Percentiles rank a stretch among this genome's conserved stretches.
These are phyloP conservation scores for Pistacia atlantica DNA, from an alignment of 345 rosid genomes.

Conservation along the genomic window DNA sequence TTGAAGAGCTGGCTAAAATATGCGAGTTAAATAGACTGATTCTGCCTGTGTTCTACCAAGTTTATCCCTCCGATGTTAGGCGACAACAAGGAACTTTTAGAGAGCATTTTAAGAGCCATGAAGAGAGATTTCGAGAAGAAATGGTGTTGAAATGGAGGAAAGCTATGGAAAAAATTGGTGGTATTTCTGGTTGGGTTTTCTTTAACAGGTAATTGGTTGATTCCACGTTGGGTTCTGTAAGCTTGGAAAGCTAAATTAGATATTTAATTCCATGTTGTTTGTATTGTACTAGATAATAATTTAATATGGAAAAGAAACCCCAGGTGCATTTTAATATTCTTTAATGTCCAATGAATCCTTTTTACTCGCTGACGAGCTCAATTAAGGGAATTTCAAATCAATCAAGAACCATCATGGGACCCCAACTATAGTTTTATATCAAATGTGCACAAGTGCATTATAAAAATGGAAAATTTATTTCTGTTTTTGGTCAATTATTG, in stretches of 20 bases:
- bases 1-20: constrained; percentile 40
- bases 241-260: neutral
- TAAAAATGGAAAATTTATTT: too few relatives aligned
- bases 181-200: constrained; percentile 31
- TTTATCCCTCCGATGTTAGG: constrained; percentile 37
- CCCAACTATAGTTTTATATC: too few relatives aligned
- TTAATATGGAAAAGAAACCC: neutral
- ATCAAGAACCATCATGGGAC: too few relatives aligned
- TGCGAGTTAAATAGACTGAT: constrained; percentile 16
- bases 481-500: too few relatives aligned
- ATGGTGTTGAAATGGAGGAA: constrained; percentile 36
- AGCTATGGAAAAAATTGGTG: constrained; percentile 48
- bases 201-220: constrained; percentile 9
- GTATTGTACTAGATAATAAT: neutral
- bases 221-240: neutral
- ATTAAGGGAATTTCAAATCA: too few relatives aligned
- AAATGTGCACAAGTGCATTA: too few relatives aligned
- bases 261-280: neutral
- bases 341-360: neutral
- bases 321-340: neutral
- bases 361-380: neutral
- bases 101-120: constrained; percentile 30
- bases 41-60: constrained; percentile 50
- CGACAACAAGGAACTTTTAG: constrained; percentile 38
- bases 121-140: constrained; percentile 21